Percentiles rank a stretch among this genome's conserved stretches.
phyloP scores from a whole-genome alignment of 2,329 filamentous ascomycete species.

The Ascochyta viciae-villosae region DNA sequence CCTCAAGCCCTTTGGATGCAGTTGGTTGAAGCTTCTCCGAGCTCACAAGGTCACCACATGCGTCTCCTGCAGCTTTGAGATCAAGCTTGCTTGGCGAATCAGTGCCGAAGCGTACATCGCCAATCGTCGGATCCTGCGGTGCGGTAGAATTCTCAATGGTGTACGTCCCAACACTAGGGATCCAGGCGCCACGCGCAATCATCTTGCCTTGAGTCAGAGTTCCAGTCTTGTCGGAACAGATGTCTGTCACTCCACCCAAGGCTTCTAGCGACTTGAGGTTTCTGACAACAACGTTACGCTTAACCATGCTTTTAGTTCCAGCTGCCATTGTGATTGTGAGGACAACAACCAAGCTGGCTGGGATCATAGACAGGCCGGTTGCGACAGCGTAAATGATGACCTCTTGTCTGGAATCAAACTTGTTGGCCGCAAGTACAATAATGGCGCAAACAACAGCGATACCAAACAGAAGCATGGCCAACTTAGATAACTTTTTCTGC shows the following conservation, averaged over 20 bases:
- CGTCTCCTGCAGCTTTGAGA: conserved; percentile 20
- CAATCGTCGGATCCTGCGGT: conserved; percentile 44
- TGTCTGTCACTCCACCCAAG: conserved; percentile 46
- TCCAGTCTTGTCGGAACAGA: conserved; percentile 49
- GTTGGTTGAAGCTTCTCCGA: conserved; percentile 23
- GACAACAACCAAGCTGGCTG: conserved; percentile 47
- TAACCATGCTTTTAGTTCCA: conserved; percentile 48
- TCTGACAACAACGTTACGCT: conserved; percentile 47
- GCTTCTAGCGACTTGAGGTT: conserved; percentile 46
- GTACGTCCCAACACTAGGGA: conserved; percentile 48
- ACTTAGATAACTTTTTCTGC: conserved; percentile 47
- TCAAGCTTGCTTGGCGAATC: conserved; percentile 34
- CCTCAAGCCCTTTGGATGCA: conserved; percentile 28
- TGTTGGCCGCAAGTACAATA: conserved; percentile 51
- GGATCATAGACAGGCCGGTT: conserved; percentile 50
- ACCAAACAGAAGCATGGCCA: conserved; percentile 44
- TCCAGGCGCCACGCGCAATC: conserved; percentile 50
- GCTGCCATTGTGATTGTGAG: conserved; percentile 51
- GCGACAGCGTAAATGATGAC: conserved; percentile 52
- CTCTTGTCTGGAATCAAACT: conserved; percentile 48
- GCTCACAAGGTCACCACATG: conserved; percentile 11
- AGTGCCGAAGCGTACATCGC: conserved; percentile 35
- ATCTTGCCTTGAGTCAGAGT: conserved; percentile 52
- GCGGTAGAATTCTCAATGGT: conserved; percentile 46
- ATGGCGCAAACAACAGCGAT: conserved; percentile 49